Evolutionary conservation across 495 filamentous ascomycete species (phyloP), one percentile per base, ranked within the genome.

Genomic region (Mycothermus thermophilus): DNA sequence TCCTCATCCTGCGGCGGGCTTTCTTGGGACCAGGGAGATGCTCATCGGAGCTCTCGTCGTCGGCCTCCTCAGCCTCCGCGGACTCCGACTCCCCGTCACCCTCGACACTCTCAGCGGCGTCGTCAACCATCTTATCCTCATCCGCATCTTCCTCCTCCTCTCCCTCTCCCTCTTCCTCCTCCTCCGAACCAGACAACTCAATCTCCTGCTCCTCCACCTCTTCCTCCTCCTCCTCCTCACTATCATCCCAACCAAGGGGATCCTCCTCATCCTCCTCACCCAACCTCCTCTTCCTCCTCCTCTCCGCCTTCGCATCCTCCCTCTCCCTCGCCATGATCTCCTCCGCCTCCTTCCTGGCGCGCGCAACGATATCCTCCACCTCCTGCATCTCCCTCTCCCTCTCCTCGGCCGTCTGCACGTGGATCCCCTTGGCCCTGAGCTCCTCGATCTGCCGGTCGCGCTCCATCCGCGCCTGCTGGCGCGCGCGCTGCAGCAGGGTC

Each of bases 391-490:
- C 79, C 9, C 75, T 74, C 42, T 80, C 77, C 38, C 82, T 68
- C 44, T 99, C 86, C 54, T 93, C 90, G 4, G 75, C 72, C 1
- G 83, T 93, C 44, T 82, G 79, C n/a, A 95, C 63, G 27, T 80
- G 60, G 11, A 96, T 66, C 20, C 90, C 90, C 51, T 78, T 81
- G 13, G 77, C 75, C 35, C 71, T 67, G 16, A 96, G 64, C 39
- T 79, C 72, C 39, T 82, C 73, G 11, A 96, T 69, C 37, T 77
- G 78, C 44, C 83, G 79, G 28, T 76, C 74, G n/a, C 83, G 69
- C 50, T 87, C 86, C 21, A 71, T 56, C 15, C 70, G 69, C 26
- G 87, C 92, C 57, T 99, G 90, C 42, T 77, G 65, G 22, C 83
- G 71, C 0, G 86, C 84, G 36, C 76, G 71, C 39, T 70, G 69